Evolutionary conservation across 768 basidiomycete genomes (phyloP).

Genomic region (Galerina marginata): DNA sequence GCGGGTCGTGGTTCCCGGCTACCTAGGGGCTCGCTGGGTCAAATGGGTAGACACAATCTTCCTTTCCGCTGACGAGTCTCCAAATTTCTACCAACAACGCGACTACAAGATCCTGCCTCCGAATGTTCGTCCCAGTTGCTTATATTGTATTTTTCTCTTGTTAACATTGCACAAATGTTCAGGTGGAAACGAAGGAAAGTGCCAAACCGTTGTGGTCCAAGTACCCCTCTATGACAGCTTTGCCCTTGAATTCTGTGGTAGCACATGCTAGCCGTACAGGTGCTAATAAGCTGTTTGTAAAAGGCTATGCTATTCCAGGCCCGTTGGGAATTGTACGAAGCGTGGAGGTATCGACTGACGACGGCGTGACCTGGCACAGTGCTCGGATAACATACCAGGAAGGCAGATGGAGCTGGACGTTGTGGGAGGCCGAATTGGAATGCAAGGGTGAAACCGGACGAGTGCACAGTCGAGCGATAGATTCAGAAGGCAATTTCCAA

Average conservation of each 20-base stretch:
- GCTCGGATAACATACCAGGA: constrained; percentile 62
- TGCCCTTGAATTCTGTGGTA: constrained; percentile 69
- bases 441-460: constrained; percentile 38
- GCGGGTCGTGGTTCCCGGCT: constrained; percentile 72
- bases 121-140: constrained; percentile 34
- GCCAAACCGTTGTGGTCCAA: constrained; percentile 55
- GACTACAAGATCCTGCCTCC: constrained; percentile 74
- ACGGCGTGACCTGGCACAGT: constrained; percentile 54
- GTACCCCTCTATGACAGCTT: constrained; percentile 60
- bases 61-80: constrained; percentile 58
- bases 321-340: constrained; percentile 46
- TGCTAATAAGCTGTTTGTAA: constrained; percentile 43
- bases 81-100: constrained; percentile 73
- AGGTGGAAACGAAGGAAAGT: constrained; percentile 53
- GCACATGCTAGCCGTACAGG: constrained; percentile 42
- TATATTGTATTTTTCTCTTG: neutral
- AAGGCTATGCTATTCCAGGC: constrained; percentile 65
- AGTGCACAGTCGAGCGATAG: constrained; percentile 57
- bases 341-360: constrained; percentile 59
- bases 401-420: constrained; percentile 76
- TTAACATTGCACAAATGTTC: constrained; percentile 1
- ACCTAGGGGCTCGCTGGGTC: constrained; percentile 73
- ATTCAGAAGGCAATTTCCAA: constrained; percentile 55
- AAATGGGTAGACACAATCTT: constrained; percentile 75
- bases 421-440: constrained; percentile 63